Percentiles rank a stretch among this genome's conserved stretches.
Evolutionary conservation across 1,139 yeast species (phyloP).

Genomic region (Casaregolazyma suthepensis): DNA sequence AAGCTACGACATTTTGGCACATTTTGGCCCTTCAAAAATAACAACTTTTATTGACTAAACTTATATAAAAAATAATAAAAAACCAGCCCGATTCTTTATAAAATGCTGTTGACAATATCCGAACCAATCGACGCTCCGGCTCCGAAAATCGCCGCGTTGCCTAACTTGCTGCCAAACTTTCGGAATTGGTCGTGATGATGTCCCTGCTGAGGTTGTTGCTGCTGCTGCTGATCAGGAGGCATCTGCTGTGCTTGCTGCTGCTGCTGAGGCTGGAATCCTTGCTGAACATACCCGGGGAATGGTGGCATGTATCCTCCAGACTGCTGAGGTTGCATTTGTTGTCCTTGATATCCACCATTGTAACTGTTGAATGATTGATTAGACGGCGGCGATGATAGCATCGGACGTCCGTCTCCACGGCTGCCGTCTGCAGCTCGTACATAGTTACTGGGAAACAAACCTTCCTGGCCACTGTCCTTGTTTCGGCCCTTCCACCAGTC

Average conservation of each 20-base stretch:
- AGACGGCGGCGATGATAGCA: constrained; percentile 4
- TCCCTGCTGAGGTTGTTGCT: constrained; percentile 24
- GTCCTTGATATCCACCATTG: constrained; percentile 11
- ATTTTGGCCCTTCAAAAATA: background rate
- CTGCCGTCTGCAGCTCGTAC: constrained; percentile 12
- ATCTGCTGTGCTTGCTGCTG: constrained; percentile 4
- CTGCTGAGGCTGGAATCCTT: constrained; percentile 19
- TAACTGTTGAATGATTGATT: constrained; percentile 1
- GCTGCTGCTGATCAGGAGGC: constrained; percentile 26
- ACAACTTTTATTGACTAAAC: background rate
- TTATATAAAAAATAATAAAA: too few relatives aligned
- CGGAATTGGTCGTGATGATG: constrained; percentile 40
- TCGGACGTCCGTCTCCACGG: constrained; percentile 19
- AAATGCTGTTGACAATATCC: constrained; percentile 77
- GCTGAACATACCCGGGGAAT: constrained; percentile 11
- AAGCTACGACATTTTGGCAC: background rate
- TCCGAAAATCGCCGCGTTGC: constrained; percentile 91
- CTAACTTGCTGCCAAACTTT: constrained; percentile 76
- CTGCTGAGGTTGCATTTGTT: constrained; percentile 30
- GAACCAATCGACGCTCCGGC: constrained; percentile 97
- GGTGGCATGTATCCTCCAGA: constrained; percentile 19
- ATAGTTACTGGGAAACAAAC: constrained; percentile 89
- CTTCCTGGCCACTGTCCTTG: constrained; percentile 53
- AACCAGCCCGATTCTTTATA: constrained; percentile 35
- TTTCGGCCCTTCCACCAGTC: constrained; percentile 90